Base-by-base conservation (phyloP, 2,329 filamentous ascomycete genomes). In the Hymenoscyphus scutula region DNA sequence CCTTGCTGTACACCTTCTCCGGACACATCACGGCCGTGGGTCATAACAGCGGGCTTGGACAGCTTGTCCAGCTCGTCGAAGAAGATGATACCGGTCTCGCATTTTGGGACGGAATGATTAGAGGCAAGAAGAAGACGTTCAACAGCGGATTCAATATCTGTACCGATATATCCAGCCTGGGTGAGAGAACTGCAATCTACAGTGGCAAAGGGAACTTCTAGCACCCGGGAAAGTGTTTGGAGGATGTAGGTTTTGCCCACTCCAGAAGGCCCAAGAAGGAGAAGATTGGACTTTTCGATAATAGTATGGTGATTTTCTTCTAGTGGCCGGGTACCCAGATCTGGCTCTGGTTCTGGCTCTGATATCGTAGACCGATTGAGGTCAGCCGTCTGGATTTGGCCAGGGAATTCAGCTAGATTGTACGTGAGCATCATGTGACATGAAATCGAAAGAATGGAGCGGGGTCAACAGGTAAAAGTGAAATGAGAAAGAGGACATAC, bases 31-130 rank as follows among this genome's bases (percentile, higher is more conserved):
- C 96, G 90, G 23, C 93, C 94, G 64, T 96, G 92, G 1, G 71
- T 73, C 67, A 73, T 71, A 41, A 93, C 89, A 74, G 95, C 94
- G 29, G 91, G 87, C 41, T 90, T 91, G 1, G 95, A 93, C 63
- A 98, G 93, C 78, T 99, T 99, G 80, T 99, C 95, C 61, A 99
- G 92, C 77, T 99, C 95, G 70, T 99, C 95, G 23, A 99, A 81
- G 61, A 96, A 95, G 55, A 99, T 92, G 61, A 99, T 98, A 5
- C 95, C 95, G 59, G 91, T 86, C 74, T 99, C 94, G 7, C 92
- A 89, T 60, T 89, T 87, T 63, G 87, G 86, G 30, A 95, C 85
- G 69, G 96, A 90, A 75, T 96, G 96, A 74, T 96, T 94, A 8
- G 94, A 88, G 63, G 96, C 92, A 61, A 96, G 90, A 10, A 99